Evolutionary conservation across 768 basidiomycete genomes (phyloP).

Genomic region (Pleurotus pulmonarius): DNA sequence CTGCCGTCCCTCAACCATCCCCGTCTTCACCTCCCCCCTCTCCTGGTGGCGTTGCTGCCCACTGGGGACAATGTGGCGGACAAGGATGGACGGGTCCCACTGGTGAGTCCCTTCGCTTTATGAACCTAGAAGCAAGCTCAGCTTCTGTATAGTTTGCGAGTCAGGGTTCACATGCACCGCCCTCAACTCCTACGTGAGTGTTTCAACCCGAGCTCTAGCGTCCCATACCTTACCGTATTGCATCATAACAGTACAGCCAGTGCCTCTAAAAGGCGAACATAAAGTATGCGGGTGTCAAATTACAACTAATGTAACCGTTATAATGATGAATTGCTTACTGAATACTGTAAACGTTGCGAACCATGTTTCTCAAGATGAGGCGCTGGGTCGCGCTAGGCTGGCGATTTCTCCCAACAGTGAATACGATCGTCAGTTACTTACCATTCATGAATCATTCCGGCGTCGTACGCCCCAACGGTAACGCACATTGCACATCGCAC

Average conservation of each 20-base stretch:
- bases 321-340: background rate
- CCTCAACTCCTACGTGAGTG: slow-evolving; percentile 17
- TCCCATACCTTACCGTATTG: slow-evolving; percentile 16
- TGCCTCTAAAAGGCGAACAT: slow-evolving; percentile 16
- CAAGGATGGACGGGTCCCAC: slow-evolving; percentile 25
- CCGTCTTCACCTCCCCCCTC: slow-evolving; percentile 13
- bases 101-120: background rate
- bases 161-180: slow-evolving; percentile 17
- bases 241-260: slow-evolving; percentile 26
- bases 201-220: background rate
- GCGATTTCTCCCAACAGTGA: too few relatives aligned
- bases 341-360: background rate
- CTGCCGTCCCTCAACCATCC: slow-evolving; percentile 11
- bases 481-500: too few relatives aligned
- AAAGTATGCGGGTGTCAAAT: background rate
- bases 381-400: too few relatives aligned
- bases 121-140: background rate
- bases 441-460: too few relatives aligned
- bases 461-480: too few relatives aligned
- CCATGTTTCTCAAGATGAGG: too few relatives aligned
- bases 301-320: background rate
- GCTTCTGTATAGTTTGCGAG: slow-evolving; percentile 11
- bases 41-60: slow-evolving; percentile 12
- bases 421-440: too few relatives aligned
- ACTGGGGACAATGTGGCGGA: slow-evolving; percentile 30